Conservation (phyloP, 148 eudicot species). For the Nepenthes mirabilis region DNA sequence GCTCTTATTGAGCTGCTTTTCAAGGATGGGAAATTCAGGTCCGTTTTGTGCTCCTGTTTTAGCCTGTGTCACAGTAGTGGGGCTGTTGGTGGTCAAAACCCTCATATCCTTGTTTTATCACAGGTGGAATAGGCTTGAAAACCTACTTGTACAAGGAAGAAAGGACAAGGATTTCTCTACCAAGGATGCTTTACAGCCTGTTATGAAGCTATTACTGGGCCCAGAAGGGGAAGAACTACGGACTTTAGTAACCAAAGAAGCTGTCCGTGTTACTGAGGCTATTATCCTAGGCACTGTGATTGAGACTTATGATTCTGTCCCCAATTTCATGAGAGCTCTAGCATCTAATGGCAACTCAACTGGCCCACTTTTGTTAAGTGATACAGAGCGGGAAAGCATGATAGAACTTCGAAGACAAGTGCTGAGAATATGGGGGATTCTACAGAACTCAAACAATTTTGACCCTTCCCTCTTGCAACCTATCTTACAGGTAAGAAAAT, state of each 20-base stretch:
- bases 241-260: conserved; percentile 69
- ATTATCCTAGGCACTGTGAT: conserved; percentile 56
- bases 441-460: conserved; percentile 61
- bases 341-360: conserved; percentile 31
- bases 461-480: conserved; percentile 86
- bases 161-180: conserved; percentile 86
- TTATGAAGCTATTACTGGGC: conserved; percentile 79
- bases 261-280: conserved; percentile 87
- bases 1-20: conserved; percentile 94
- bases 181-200: conserved; percentile 96
- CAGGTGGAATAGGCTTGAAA: conserved; percentile 99
- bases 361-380: conserved; percentile 41
- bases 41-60: conserved; percentile 9
- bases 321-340: conserved; percentile 44
- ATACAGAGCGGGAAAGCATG: conserved; percentile 49
- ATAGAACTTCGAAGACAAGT: conserved; percentile 88
- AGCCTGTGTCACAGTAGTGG: neutral
- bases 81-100: neutral
- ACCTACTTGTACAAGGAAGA: conserved; percentile 85
- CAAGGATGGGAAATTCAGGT: conserved; percentile 95
- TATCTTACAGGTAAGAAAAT: conserved; percentile 58
- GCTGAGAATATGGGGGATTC: conserved; percentile 76
- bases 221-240: conserved; percentile 85
- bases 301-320: conserved; percentile 62
- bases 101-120: conserved; percentile 1